Evolutionary conservation across 192 early-diverging fungal genomes (phyloP), one percentile per base, ranked within the genome.

Genomic region (Diversispora eburnea): DNA sequence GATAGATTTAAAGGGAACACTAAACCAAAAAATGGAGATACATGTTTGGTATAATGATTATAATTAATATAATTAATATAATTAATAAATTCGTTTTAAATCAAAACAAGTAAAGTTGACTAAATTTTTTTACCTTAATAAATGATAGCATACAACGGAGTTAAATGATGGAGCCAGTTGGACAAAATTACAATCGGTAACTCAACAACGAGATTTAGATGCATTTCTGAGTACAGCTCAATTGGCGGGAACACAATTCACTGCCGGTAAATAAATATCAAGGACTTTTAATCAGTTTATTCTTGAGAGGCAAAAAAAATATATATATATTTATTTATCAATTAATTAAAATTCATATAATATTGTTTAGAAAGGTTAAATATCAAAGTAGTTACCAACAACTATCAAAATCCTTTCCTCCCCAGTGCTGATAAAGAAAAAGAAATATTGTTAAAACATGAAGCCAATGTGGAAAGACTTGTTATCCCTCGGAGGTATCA

Each of bases 151-250:
- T 84, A 94, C 93, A 17, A 92, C 92, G 0, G 94, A 95, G 46
- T 78, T 89, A 5, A 86, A 94, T 67, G 94, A 98, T 78, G 89
- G 90, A 45, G 88, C 89, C 19, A 87, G 85, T 25, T 96, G 94
- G 92, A 86, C 86, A 17, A 91, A 90, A 73, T 91, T 97, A 82
- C 93, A 93, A 81, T 95, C 93, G 60, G 91, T 99, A 75, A 99
- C 98, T 56, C 91, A 98, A 77, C 94, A 99, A 76, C 92, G 94
- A 62, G 96, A 99, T 83, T 83, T 99, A 12, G 96, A 98, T 49
- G 95, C 93, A 43, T 99, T 99, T 77, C 84, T 99, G 74, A 91
- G 85, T 75, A 95, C 95, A 12, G 98, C 98, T 13, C 88, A 94
- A 75, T 88, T 99, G 57, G 96, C 95, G 13, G 98, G 93, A 54